phyloP scores from a whole-genome alignment of 148 eudicot genomes.

The Spergularia marina region DNA sequence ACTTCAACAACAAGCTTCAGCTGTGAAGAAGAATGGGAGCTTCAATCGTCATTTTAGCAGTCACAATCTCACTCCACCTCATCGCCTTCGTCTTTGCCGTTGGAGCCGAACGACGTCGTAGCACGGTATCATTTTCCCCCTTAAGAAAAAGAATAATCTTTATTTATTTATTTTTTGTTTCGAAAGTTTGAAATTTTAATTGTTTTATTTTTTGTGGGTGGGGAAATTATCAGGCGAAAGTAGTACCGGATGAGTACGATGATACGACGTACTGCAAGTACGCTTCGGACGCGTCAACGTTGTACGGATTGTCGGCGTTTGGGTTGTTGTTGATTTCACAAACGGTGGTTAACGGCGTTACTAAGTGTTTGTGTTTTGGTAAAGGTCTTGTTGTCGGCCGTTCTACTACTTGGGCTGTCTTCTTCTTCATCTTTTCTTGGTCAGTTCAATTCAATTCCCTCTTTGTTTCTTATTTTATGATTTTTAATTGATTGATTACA shows the following conservation, averaged over 20 bases:
- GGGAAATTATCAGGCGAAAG: slow-evolving; percentile 43
- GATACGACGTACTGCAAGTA: slow-evolving; percentile 72
- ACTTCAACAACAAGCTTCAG: too few species aligned
- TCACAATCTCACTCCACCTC: slow-evolving; percentile 66
- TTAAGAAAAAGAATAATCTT: too few species aligned
- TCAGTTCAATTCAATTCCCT: slow-evolving; percentile 10
- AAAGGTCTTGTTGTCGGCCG: slow-evolving; percentile 65
- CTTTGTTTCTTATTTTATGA: not conserved
- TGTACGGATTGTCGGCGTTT: slow-evolving; percentile 79
- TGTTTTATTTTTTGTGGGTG: not conserved
- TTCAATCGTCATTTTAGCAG: slow-evolving; percentile 51
- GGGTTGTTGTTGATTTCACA: slow-evolving; percentile 74
- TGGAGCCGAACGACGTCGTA: slow-evolving; percentile 96
- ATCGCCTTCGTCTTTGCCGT: slow-evolving; percentile 84
- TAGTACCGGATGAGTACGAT: slow-evolving; percentile 78
- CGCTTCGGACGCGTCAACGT: slow-evolving; percentile 82
- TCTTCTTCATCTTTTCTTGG: slow-evolving; percentile 87
- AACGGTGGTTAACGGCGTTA: slow-evolving; percentile 67
- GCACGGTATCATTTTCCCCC: slow-evolving; percentile 43
- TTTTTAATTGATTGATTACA: not conserved
- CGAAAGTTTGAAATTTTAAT: too few species aligned
- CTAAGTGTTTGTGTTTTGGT: slow-evolving; percentile 86
- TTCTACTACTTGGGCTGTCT: slow-evolving; percentile 53
- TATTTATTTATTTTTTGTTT: too few species aligned
- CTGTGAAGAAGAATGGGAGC: slow-evolving; percentile 44